phyloP scores from a whole-genome alignment of 169 alveolate species.

The Cystoisospora suis region DNA sequence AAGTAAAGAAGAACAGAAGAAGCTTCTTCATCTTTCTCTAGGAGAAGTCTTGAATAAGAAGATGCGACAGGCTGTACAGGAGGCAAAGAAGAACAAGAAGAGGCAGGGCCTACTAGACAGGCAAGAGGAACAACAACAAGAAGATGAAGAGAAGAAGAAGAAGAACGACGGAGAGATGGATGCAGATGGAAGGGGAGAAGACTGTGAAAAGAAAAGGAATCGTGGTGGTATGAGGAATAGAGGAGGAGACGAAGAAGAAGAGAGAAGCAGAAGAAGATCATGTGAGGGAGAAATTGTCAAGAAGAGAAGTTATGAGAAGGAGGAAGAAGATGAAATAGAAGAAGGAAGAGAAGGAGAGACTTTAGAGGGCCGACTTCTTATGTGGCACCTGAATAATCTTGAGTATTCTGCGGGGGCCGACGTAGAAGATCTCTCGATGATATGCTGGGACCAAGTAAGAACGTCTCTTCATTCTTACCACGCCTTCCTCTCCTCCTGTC shows the following conservation, averaged over 20 bases:
- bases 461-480: no score
- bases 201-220: neutral
- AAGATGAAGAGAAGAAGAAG: neutral
- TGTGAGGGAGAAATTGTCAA: neutral
- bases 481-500: no score
- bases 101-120: neutral
- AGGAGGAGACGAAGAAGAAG: neutral
- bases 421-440: constrained; percentile 35
- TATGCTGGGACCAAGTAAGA: constrained; percentile 54
- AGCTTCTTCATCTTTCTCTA: neutral
- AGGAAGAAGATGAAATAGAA: neutral
- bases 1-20: neutral
- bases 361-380: constrained; percentile 3
- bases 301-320: neutral
- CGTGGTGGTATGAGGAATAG: neutral
- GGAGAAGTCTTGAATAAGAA: neutral
- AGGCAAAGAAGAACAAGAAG: neutral
- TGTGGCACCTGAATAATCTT: constrained; percentile 40
- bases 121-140: no score
- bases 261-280: neutral
- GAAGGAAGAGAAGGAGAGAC: neutral
- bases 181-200: neutral
- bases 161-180: neutral
- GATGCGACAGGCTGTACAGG: constrained; percentile 6
- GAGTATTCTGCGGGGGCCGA: constrained; percentile 56